Base-by-base conservation (phyloP, 495 filamentous ascomycete genomes). In the Penicillium manginii region DNA sequence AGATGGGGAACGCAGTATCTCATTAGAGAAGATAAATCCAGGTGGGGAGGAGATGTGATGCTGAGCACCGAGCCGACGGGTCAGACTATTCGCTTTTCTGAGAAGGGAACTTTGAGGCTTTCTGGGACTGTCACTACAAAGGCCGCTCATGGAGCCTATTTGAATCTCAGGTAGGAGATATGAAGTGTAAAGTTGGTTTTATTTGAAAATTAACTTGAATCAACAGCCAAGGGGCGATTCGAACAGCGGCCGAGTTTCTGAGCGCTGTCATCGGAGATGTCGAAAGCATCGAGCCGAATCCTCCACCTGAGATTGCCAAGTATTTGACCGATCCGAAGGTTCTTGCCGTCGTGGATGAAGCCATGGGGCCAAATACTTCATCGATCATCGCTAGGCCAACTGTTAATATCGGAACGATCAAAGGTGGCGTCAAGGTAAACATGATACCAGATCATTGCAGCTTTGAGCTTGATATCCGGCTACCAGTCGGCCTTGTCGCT, bases 21-120 rank as follows among this genome's bases (percentile, higher is more conserved):
- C 31, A 48, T 56, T 17, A 18, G 37, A 22, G 8, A 56, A 18
- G 54, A 56, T 17, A 40, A 31, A 7, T 10, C 10, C 26, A 26
- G 54, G 37, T 56, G 54, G 54, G 54, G 45, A 31, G 55, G 47
- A 29, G 55, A 57, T 51, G 55, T 57, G 32, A 57, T 51, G 47
- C 33, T 57, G 12, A 49, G 54, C 32, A 45, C 54, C 9, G 54
- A 56, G 29, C 54, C 54, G 15, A 21, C 43, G 47, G 54, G 54
- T 10, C 54, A 56, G 7, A 56, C 54, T 11, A 35, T 56, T 9
- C 54, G 54, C 9, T 56, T 56, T 49, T 50, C 54, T 2, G 54
- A 56, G 17, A 56, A 56, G 12, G 54, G 54, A 11, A 56, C 54
- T 2, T 56, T 56, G 54, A 37, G 54, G 15, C 17, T 56, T 8